phyloP scores from a whole-genome alignment of 2,329 filamentous ascomycete species.

The Lecanicillium sp. region DNA sequence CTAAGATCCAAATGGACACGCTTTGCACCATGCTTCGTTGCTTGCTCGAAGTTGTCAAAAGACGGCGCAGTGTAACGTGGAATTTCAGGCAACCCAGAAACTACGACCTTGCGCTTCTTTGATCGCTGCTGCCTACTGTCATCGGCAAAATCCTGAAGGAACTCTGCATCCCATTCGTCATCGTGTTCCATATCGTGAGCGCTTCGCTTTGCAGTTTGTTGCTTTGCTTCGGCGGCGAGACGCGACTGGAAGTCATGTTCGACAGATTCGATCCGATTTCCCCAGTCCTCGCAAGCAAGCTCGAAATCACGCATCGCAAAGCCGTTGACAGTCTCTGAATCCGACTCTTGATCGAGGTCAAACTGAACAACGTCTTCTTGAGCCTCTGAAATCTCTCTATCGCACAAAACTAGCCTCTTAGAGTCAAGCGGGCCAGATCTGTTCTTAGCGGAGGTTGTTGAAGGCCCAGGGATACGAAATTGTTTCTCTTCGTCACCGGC shows the following conservation, averaged over 20 bases:
- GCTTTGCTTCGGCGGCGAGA: slow-evolving; percentile 22
- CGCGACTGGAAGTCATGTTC: slow-evolving; percentile 26
- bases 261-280: slow-evolving; percentile 48
- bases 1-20: slow-evolving; percentile 78
- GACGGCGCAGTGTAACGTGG: slow-evolving; percentile 56
- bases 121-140: slow-evolving; percentile 36
- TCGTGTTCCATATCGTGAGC: slow-evolving; percentile 33
- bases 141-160: slow-evolving; percentile 40
- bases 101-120: slow-evolving; percentile 61
- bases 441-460: slow-evolving; percentile 43
- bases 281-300: slow-evolving; percentile 82
- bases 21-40: slow-evolving; percentile 65
- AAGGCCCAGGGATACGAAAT: slow-evolving; percentile 66
- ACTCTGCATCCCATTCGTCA: slow-evolving; percentile 57
- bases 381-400: slow-evolving; percentile 27
- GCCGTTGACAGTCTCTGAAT: slow-evolving; percentile 62
- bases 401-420: slow-evolving; percentile 38
- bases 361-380: slow-evolving; percentile 31
- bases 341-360: slow-evolving; percentile 42
- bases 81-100: slow-evolving; percentile 50
- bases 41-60: slow-evolving; percentile 72
- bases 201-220: slow-evolving; percentile 22
- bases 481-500: slow-evolving; percentile 77
- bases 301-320: slow-evolving; percentile 74
- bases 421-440: slow-evolving; percentile 44